Evolutionary conservation across 768 basidiomycete genomes (phyloP).

Genomic region (Lentinula edodes): DNA sequence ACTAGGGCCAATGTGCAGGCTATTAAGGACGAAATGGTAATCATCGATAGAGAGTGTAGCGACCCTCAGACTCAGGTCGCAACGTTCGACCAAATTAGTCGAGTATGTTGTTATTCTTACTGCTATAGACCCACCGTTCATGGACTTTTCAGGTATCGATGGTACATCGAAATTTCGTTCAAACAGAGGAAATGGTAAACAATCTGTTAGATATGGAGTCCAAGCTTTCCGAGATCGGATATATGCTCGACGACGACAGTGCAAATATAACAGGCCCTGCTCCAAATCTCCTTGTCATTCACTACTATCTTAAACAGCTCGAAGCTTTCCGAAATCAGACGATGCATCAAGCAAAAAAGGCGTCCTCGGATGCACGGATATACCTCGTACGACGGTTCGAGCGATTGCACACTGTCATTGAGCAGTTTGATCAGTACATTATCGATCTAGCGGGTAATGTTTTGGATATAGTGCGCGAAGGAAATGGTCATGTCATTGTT

Average conservation of each 20-base stretch:
- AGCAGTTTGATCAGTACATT: constrained; percentile 83
- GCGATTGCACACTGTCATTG: constrained; percentile 72
- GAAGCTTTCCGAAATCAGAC: constrained; percentile 94
- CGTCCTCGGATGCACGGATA: constrained; percentile 56
- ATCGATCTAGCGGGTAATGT: constrained; percentile 71
- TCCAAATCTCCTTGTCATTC: constrained; percentile 83
- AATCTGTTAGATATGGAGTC: constrained; percentile 91
- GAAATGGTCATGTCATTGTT: constrained; percentile 82
- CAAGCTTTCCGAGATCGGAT: constrained; percentile 73
- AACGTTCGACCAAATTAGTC: constrained; percentile 93
- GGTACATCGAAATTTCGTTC: constrained; percentile 92
- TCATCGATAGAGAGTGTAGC: constrained; percentile 68
- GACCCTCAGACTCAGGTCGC: constrained; percentile 73
- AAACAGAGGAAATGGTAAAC: constrained; percentile 92
- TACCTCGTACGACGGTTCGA: constrained; percentile 81
- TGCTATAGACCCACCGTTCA: neutral
- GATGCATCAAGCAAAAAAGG: constrained; percentile 88
- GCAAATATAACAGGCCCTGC: constrained; percentile 81
- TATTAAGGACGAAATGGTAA: constrained; percentile 82
- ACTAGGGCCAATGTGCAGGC: constrained; percentile 74
- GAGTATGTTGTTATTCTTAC: constrained; percentile 46
- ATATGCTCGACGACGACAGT: constrained; percentile 70
- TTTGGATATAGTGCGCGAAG: constrained; percentile 73
- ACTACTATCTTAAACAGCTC: constrained; percentile 87
- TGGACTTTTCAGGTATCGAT: constrained; percentile 67